Percentiles rank a stretch among this genome's conserved stretches.
Conservation (phyloP, 352 stramenopile genomes). For the Pythium rishiriense region DNA sequence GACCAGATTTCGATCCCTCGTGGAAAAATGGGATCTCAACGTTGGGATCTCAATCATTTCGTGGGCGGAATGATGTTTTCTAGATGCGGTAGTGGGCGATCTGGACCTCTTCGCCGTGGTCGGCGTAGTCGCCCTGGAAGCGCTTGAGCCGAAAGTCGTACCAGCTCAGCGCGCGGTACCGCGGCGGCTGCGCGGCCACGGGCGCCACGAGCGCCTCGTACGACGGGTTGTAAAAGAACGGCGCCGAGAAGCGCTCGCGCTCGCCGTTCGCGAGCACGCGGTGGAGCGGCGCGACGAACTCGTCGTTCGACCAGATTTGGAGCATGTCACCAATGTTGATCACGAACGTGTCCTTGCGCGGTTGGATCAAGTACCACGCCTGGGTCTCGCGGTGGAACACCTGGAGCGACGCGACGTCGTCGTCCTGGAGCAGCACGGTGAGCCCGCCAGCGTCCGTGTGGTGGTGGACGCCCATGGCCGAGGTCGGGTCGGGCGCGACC, state of each 20-base stretch:
- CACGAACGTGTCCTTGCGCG: conserved; percentile 45
- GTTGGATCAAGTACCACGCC: conserved; percentile 51
- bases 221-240: conserved; percentile 71
- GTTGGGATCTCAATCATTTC: neutral
- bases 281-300: conserved; percentile 49
- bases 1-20: too few species aligned
- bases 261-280: conserved; percentile 45
- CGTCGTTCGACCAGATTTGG: conserved; percentile 63
- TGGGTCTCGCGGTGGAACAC: conserved; percentile 50
- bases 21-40: too few species aligned
- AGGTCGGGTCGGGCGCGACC: conserved; percentile 41
- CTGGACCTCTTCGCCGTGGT: conserved; percentile 93
- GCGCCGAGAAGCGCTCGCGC: conserved; percentile 47
- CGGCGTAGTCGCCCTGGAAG: conserved; percentile 90
- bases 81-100: conserved; percentile 72
- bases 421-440: conserved; percentile 66
- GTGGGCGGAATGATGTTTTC: neutral
- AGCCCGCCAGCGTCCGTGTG: conserved; percentile 65
- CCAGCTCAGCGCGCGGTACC: conserved; percentile 86
- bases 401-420: conserved; percentile 58
- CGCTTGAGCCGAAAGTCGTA: conserved; percentile 86
- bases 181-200: conserved; percentile 41
- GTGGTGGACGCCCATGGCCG: conserved; percentile 55
- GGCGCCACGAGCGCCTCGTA: conserved; percentile 68
- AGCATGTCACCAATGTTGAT: conserved; percentile 71